Conservation (phyloP, 768 basidiomycete genomes). For the Tylopilus subfusipes region DNA sequence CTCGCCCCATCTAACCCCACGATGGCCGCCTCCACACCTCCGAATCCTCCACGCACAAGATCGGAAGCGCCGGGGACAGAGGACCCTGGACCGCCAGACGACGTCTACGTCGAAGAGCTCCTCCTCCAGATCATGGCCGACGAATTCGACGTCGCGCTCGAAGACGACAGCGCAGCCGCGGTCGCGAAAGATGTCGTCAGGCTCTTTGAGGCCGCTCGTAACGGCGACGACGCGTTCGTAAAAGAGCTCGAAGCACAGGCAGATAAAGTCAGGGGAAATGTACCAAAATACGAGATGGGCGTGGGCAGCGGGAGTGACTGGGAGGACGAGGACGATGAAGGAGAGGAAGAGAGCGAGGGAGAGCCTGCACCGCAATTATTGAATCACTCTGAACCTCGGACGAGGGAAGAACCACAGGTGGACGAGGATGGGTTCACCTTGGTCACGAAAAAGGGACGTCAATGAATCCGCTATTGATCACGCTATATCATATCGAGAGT, state of each 20-base stretch:
- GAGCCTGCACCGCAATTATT: constrained; percentile 57
- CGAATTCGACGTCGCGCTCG: constrained; percentile 80
- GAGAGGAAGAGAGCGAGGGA: constrained; percentile 40
- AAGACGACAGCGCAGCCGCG: constrained; percentile 76
- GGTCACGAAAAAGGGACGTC: constrained; percentile 57
- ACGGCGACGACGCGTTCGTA: constrained; percentile 49
- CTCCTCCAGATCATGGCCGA: constrained; percentile 82
- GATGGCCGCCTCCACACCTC: too few species aligned
- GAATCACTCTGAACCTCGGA: constrained; percentile 32
- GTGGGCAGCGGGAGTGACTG: constrained; percentile 40
- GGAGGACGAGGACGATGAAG: constrained; percentile 35
- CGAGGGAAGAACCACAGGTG: constrained; percentile 60
- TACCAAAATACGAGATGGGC: constrained; percentile 44
- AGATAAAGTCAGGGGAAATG: constrained; percentile 54
- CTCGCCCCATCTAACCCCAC: constrained; percentile 28
- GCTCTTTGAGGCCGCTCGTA: constrained; percentile 57
- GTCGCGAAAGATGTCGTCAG: constrained; percentile 71
- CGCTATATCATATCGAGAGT: neutral
- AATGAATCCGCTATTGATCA: constrained; percentile 22
- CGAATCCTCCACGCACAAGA: neutral
- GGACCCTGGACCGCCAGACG: constrained; percentile 46
- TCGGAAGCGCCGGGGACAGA: neutral
- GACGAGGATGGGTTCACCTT: constrained; percentile 93
- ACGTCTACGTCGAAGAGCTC: constrained; percentile 75
- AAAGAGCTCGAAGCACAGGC: constrained; percentile 61